Evolutionary conservation across 225 moss, liverwort and hornwort species (phyloP).

Genomic region (Neckera pumila): DNA sequence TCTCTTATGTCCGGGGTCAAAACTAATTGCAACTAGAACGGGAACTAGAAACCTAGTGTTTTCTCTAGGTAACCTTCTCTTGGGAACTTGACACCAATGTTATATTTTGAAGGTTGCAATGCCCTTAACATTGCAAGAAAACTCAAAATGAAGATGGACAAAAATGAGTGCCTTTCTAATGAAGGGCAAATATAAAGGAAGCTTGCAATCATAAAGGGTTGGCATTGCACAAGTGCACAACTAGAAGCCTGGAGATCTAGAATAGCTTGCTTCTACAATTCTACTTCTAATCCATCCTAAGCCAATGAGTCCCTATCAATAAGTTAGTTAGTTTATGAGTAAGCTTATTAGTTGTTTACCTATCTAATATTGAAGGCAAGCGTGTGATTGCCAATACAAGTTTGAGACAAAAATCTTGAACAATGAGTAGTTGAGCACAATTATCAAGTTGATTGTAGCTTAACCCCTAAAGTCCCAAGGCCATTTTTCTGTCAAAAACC

Average conservation of each 20-base stretch:
- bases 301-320: fast-evolving
- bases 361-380: background rate
- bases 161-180: background rate
- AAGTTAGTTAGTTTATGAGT: background rate
- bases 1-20: too few species aligned
- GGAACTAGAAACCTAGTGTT: fast-evolving
- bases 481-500: too few species aligned
- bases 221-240: too few species aligned
- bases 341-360: fast-evolving
- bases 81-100: too few species aligned
- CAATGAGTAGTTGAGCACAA: too few species aligned
- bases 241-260: fast-evolving
- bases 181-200: background rate
- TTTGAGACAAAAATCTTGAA: background rate
- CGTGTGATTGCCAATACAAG: fast-evolving
- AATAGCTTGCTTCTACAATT: background rate
- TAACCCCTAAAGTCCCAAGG: too few species aligned
- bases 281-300: background rate
- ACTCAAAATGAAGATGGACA: too few species aligned
- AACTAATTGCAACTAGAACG: too few species aligned
- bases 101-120: background rate
- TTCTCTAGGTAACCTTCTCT: too few species aligned
- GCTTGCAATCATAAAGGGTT: fast-evolving
- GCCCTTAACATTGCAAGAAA: background rate
- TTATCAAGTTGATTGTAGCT: background rate